These are phyloP conservation scores for Myochromella boudieri DNA, from an alignment of 768 basidiomycete genomes.

Conservation along the genomic window DNA sequence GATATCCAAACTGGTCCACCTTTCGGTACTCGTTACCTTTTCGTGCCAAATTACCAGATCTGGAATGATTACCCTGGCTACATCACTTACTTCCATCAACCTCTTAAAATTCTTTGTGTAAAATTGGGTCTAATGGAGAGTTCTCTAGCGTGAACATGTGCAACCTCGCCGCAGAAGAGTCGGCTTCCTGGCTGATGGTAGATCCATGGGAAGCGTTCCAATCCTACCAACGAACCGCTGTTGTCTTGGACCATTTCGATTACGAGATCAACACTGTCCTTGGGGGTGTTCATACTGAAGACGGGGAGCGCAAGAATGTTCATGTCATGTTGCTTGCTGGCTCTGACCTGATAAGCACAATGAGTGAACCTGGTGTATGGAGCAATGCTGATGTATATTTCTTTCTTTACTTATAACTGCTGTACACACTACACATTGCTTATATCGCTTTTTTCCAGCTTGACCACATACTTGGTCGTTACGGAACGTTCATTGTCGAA, in stretches of 20 bases:
- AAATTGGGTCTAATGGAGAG: slow-evolving; percentile 7
- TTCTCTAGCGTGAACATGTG: slow-evolving; percentile 78
- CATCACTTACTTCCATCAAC: slow-evolving; percentile 18
- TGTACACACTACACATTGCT: slow-evolving; percentile 10
- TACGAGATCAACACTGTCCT: slow-evolving; percentile 86
- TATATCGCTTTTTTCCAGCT: slow-evolving; percentile 50
- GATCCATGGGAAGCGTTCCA: slow-evolving; percentile 98
- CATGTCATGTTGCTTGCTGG: slow-evolving; percentile 95
- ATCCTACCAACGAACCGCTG: slow-evolving; percentile 91
- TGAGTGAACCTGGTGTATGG: slow-evolving; percentile 99
- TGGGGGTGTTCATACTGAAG: slow-evolving; percentile 74
- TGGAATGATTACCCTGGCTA: too few species aligned
- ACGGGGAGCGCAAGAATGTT: slow-evolving; percentile 73
- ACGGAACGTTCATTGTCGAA: slow-evolving; percentile 94
- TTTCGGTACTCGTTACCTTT: not conserved
- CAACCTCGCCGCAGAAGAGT: slow-evolving; percentile 85
- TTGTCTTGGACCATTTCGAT: slow-evolving; percentile 97
- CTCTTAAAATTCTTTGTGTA: slow-evolving; percentile 19
- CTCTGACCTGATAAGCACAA: slow-evolving; percentile 96
- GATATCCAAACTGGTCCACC: not conserved
- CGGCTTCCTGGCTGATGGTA: slow-evolving; percentile 94
- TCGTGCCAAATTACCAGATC: slow-evolving; percentile 11
- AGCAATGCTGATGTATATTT: slow-evolving; percentile 82
- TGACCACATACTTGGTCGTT: slow-evolving; percentile 93
- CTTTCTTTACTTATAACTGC: slow-evolving; percentile 18